phyloP scores from a whole-genome alignment of 2,329 filamentous ascomycete species.

The Dothidotthia symphoricarpi region DNA sequence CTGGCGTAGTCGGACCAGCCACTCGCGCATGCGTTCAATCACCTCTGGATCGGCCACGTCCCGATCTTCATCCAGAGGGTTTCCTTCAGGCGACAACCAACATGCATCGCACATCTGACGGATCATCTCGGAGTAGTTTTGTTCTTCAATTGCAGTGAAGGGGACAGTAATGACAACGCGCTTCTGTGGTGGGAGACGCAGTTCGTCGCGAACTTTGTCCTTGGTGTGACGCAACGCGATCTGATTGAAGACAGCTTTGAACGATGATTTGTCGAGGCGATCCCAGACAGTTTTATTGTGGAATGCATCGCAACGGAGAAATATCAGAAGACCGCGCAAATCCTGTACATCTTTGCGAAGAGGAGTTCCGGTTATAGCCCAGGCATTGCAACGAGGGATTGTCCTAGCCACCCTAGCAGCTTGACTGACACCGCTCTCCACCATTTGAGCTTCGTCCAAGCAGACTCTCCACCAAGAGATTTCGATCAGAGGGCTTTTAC shows the following conservation, averaged over 20 bases:
- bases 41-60: conserved; percentile 57
- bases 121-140: conserved; percentile 78
- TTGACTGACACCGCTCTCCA: conserved; percentile 82
- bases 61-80: conserved; percentile 63
- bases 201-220: conserved; percentile 71
- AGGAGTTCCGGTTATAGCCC: conserved; percentile 91
- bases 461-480: conserved; percentile 85
- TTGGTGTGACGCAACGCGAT: conserved; percentile 87
- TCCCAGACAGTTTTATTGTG: conserved; percentile 66
- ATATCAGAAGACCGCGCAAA: conserved; percentile 75
- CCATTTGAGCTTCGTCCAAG: conserved; percentile 80
- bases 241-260: conserved; percentile 66
- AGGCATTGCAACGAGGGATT: conserved; percentile 81
- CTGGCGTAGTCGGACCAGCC: conserved; percentile 75
- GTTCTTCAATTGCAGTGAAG: conserved; percentile 86
- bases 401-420: conserved; percentile 76
- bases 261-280: conserved; percentile 64
- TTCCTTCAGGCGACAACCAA: conserved; percentile 63
- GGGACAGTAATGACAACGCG: conserved; percentile 85
- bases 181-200: conserved; percentile 77
- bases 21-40: conserved; percentile 72
- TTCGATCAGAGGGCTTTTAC: conserved; percentile 73
- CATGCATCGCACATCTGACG: conserved; percentile 70
- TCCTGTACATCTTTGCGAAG: conserved; percentile 77
- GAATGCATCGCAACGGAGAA: conserved; percentile 77